Evolutionary conservation across 2,329 filamentous ascomycete species (phyloP).

Genomic region (Ophiostoma populinum): DNA sequence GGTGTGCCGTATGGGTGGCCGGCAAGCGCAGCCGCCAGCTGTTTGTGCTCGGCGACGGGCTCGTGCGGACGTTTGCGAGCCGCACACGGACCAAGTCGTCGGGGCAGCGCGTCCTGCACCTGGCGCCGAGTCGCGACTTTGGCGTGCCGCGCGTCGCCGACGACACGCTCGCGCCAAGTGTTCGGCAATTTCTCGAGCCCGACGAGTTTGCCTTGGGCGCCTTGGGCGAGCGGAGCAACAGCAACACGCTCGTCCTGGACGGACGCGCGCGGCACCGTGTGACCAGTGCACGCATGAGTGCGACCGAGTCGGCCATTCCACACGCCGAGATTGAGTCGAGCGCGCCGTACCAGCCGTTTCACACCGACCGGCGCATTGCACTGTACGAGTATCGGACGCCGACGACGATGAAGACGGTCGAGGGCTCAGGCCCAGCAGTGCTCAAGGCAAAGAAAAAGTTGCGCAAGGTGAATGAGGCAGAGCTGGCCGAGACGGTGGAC

Average conservation of each 20-base stretch:
- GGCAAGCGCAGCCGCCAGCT: constrained; percentile 45
- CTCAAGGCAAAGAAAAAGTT: background rate
- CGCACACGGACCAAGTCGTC: constrained; percentile 37
- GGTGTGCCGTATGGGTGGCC: constrained; percentile 48
- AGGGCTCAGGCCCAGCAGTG: no score
- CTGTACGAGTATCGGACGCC: constrained; percentile 40
- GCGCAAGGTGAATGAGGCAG: background rate
- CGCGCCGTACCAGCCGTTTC: constrained; percentile 88
- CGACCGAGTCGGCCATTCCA: constrained; percentile 46
- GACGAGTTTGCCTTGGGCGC: constrained; percentile 41
- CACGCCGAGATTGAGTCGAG: constrained; percentile 89
- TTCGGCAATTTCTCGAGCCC: constrained; percentile 37
- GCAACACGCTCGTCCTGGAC: constrained; percentile 34
- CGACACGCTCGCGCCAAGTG: constrained; percentile 35
- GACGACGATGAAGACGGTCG: background rate
- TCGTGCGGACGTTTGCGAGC: constrained; percentile 47
- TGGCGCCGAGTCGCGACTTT: constrained; percentile 46
- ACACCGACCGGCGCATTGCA: constrained; percentile 73
- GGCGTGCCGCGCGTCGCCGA: constrained; percentile 47
- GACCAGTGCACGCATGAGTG: constrained; percentile 19
- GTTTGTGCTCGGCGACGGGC: constrained; percentile 46
- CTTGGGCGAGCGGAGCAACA: constrained; percentile 34
- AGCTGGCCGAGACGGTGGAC: background rate
- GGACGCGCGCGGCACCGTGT: constrained; percentile 20
- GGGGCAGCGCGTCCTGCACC: constrained; percentile 34